Evolutionary conservation across 2,329 filamentous ascomycete species (phyloP), one percentile per base, ranked within the genome.

Genomic region (Talaromyces atroroseus): DNA sequence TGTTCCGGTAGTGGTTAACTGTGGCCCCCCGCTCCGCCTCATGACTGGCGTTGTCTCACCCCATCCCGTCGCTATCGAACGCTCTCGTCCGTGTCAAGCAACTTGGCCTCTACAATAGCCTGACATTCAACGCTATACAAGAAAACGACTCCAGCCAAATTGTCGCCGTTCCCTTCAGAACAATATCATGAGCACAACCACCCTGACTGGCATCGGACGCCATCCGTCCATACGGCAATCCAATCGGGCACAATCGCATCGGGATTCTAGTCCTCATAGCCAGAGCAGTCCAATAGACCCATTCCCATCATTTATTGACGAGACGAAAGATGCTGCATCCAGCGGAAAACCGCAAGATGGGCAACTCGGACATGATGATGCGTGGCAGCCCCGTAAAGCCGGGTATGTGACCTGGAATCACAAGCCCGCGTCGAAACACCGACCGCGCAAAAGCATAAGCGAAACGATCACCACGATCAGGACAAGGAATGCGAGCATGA

Each of bases 401-500:
- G 77, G 74, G 61, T 76, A 76, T 62, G 68, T 75, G 57, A 64
- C 72, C 23, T 75, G 77, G 70, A 66, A 72, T 40, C 67, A 61
- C 61, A 68, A 42, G 34, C 26, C 56, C 18, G 49, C 63, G 60
- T 64, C 69, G 44, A 72, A 84, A 63, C 89, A 92, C 67, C 78
- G 77, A 18, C 80, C 88, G 62, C 90, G 94, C 70, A 95, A 92
- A 80, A 96, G 91, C 73, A 82, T 96, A 64, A 86, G 85, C 66
- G 90, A 96, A 72, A 90, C 92, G n/a, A 82, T 96, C 62, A 85
- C 83, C 64, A 91, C 85, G 2, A 92, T 96, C 65, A 81, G 90
- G 62, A 86, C 83, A 38, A 82, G 91, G 65, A 89, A 87, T 65
- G 89, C 84, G 52, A 97, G 92, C 71, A 86, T 96, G 65, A 92